Evolutionary conservation across 495 filamentous ascomycete genomes (phyloP).

Genomic region (Penicillium atrosanguineum): DNA sequence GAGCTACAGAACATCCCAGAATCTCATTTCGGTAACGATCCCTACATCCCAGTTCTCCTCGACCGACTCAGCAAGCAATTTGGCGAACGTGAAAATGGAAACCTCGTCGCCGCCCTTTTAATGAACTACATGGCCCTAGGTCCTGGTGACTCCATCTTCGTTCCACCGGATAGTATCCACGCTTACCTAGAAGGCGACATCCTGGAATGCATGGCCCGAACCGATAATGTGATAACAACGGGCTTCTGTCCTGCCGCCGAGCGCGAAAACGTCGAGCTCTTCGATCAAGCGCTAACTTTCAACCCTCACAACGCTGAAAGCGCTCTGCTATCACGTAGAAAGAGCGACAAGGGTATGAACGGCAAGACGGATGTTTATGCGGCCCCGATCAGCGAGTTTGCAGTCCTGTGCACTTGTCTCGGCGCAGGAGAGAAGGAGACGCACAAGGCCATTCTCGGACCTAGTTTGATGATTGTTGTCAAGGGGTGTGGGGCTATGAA

Average conservation of each 20-base stretch:
- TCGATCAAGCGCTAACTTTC: constrained; percentile 60
- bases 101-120: constrained; percentile 59
- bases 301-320: constrained; percentile 55
- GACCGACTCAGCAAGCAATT: constrained; percentile 66
- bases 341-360: constrained; percentile 50
- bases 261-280: constrained; percentile 60
- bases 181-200: constrained; percentile 78
- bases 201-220: constrained; percentile 82
- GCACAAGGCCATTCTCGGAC: constrained; percentile 56
- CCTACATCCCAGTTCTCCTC: constrained; percentile 61
- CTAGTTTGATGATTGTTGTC: constrained; percentile 63
- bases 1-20: constrained; percentile 47
- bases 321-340: constrained; percentile 46
- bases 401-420: constrained; percentile 61
- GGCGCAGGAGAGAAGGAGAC: constrained; percentile 55
- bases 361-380: constrained; percentile 61
- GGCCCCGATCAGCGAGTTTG: constrained; percentile 72
- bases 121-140: constrained; percentile 73
- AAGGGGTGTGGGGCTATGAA: constrained; percentile 59
- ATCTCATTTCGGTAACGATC: constrained; percentile 50
- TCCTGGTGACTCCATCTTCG: constrained; percentile 66
- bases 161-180: constrained; percentile 77
- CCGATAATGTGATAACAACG: constrained; percentile 73
- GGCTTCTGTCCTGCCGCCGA: constrained; percentile 70
- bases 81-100: constrained; percentile 51